Base-by-base conservation (phyloP, 23 red algal species). In the Gracilaria domingensis region DNA sequence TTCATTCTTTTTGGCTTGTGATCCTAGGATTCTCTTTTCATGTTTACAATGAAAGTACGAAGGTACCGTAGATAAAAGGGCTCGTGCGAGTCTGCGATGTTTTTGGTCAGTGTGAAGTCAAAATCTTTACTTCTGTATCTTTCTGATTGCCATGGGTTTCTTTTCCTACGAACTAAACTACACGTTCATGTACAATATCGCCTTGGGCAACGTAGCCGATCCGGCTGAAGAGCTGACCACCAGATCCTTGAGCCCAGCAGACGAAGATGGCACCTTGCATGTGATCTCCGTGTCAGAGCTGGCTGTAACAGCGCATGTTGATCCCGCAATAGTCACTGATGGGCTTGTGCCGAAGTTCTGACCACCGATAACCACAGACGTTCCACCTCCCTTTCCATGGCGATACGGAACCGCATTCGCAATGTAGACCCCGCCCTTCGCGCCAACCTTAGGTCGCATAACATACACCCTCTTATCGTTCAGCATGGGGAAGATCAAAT, bases 141-240 rank as follows among this genome's bases (percentile, higher is more conserved):
- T 58, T 6, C 14, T 58, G 54, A 58, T 58, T 58, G 54, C 54
- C 2, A 58, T 58, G 54, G 14, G 23, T 58, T 45, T 11, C 11
- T 45, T 11, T 45, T 45, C 42, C 7, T 23, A n/a, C 54, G 9
- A 58, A 58, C 54, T 58, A 58, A 58, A 58, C 54, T 53, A 77
- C 2, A 77, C 40, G 30, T 81, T 89, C 72, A 78, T 89, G 70
- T 89, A 89, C 17, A 89, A 50, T n/a, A 89, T 71, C 35, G 86
- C 71, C 12, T 64, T 53, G 7, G 72, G 72, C 34, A 89, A 49
- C 6, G 50, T 65, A 21, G 86, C 42, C 0, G 70, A 79, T 45
- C 51, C 61, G 42, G 66, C 71, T 8, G 83, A 66, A 24, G 61
- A 34, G n/a, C 11, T 73, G 44, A 89, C 86, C 34, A 73, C 69